Evolutionary conservation across 306 rosid species (phyloP).

Genomic region (Spatholobus suberectus): DNA sequence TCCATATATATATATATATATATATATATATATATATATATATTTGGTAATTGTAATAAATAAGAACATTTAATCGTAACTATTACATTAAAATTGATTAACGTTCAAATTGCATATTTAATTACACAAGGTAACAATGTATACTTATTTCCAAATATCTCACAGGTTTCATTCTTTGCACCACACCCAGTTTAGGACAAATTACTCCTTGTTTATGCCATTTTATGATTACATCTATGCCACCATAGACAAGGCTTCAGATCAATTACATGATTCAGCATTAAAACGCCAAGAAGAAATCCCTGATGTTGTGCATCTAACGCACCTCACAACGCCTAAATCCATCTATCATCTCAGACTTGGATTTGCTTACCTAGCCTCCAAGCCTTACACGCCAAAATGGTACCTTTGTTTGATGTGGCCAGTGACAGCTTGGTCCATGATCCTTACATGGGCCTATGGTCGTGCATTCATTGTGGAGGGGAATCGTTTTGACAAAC

Average conservation of each 20-base stretch:
- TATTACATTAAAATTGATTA: too few species aligned
- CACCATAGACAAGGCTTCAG: slow-evolving; percentile 56
- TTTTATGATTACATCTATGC: slow-evolving; percentile 65
- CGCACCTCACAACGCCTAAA: slow-evolving; percentile 62
- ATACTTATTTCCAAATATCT: not conserved
- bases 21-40: too few species aligned
- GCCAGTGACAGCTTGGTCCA: slow-evolving; percentile 65
- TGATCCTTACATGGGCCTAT: slow-evolving; percentile 49
- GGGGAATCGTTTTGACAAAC: slow-evolving; percentile 52
- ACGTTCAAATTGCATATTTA: too few species aligned
- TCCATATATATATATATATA: too few species aligned
- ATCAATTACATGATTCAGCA: slow-evolving; percentile 44
- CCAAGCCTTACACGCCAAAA: slow-evolving; percentile 54
- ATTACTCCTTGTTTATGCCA: slow-evolving; percentile 69
- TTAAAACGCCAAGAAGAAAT: slow-evolving; percentile 45
- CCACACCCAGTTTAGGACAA: slow-evolving; percentile 74
- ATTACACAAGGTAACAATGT: not conserved
- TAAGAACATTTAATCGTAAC: too few species aligned
- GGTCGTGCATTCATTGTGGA: slow-evolving; percentile 52
- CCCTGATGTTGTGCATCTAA: slow-evolving; percentile 59
- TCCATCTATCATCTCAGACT: slow-evolving; percentile 64
- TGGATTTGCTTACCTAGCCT: slow-evolving; percentile 65
- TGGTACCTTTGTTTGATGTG: slow-evolving; percentile 70
- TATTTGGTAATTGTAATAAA: too few species aligned
- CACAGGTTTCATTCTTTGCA: slow-evolving; percentile 71